phyloP scores from a whole-genome alignment of 169 alveolate species.

The Fabrea salina region DNA sequence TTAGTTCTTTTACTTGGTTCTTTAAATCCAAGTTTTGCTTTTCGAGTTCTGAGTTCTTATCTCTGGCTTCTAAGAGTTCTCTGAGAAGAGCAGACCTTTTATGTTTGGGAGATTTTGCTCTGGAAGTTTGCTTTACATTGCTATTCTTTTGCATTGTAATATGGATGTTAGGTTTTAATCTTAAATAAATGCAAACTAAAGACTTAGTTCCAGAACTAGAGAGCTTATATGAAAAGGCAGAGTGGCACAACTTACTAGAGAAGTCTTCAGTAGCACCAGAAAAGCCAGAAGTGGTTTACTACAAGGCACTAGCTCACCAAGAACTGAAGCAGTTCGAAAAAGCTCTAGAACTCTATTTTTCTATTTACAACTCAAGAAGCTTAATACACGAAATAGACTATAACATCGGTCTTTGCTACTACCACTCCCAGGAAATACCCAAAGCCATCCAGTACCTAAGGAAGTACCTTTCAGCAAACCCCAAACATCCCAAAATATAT shows the following conservation, averaged over 20 bases:
- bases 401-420: neutral
- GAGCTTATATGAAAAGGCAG: neutral
- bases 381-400: neutral
- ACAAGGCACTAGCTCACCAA: conserved; percentile 3
- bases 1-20: no score
- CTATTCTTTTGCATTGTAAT: no score
- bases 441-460: neutral
- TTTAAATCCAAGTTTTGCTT: no score
- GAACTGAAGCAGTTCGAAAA: neutral
- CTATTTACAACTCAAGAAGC: neutral
- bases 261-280: neutral
- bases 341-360: neutral
- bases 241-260: neutral
- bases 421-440: neutral
- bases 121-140: no score
- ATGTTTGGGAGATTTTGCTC: no score
- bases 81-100: no score
- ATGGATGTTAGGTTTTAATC: no score
- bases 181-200: no score
- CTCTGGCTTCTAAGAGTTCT: no score
- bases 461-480: neutral
- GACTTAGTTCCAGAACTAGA: neutral
- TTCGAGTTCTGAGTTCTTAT: no score
- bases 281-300: neutral
- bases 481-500: neutral